Evolutionary conservation across 768 basidiomycete species (phyloP), one percentile per base, ranked within the genome.

Genomic region (Suillus decipiens): DNA sequence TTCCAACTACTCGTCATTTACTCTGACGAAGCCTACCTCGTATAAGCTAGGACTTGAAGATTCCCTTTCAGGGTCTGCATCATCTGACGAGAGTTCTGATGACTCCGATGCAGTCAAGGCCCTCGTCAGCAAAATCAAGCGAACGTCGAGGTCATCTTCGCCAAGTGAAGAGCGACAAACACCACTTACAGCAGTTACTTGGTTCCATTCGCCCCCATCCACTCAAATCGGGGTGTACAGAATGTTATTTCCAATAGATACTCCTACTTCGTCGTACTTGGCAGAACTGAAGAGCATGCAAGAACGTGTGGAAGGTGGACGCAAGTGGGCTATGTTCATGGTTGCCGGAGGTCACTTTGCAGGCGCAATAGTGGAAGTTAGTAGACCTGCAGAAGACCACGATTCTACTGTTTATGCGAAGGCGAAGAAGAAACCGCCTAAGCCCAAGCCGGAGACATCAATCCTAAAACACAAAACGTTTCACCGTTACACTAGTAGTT

Each of bases 331-430:
- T 0, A 76, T 99, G 83, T 91, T 99, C 70, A 97, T 98, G 95
- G 87, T 90, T 45, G 97, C 97, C 0, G 96, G 97, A 24, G 97
- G 97, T 12, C 97, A 99, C 75, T 99, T 99, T 77, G 97, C 97
- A 15, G 97, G 96, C 31, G 90, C 95, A 61, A 81, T 99, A 39
- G 88, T 89, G 14, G 81, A 88, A 39, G 90, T 94, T 33, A 85
- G 88, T 75, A 76, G 80, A 64, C 64, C 82, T 62, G 78, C 78
- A 17, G 80, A 81, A 7, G 84, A 86, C 4, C 76, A 76, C 59
- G 71, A 70, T 43, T 67, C 66, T 33, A 69, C 75, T 59, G 73
- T 80, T 64, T 75, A 76, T 28, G 74, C 78, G 70, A 68, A 80
- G 74, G 62, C 71, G 67, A 86, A 80, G 67, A 82, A 82, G 71